phyloP scores from a whole-genome alignment of 495 filamentous ascomycete genomes.

The Daldinia vernicosa region DNA sequence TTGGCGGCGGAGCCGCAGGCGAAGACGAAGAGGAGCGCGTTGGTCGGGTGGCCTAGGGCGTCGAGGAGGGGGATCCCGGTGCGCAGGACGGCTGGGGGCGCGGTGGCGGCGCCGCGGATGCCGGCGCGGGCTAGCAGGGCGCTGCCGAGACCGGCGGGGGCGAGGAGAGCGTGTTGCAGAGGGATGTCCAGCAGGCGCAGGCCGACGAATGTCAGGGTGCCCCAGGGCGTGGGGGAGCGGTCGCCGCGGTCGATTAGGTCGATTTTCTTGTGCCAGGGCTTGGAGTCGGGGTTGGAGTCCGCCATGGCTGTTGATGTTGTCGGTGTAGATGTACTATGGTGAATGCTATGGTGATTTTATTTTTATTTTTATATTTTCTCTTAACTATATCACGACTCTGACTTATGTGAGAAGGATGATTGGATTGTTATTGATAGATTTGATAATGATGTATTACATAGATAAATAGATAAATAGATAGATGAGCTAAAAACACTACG shows the following conservation, averaged over 20 bases:
- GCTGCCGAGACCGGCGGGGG: conserved; percentile 34
- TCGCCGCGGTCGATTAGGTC: conserved; percentile 49
- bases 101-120: conserved; percentile 10
- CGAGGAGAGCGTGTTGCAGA: conserved; percentile 65
- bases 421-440: no score
- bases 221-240: conserved; percentile 56
- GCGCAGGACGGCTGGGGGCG: conserved; percentile 42
- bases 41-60: conserved; percentile 35
- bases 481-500: no score
- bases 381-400: background rate
- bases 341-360: background rate
- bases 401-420: no score
- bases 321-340: background rate
- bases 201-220: conserved; percentile 64
- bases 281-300: background rate
- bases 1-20: conserved; percentile 59
- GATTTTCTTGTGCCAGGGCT: conserved; percentile 10
- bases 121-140: conserved; percentile 35
- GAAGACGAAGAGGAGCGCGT: conserved; percentile 58
- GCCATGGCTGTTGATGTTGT: background rate
- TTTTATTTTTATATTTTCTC: background rate
- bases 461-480: no score
- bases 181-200: conserved; percentile 65
- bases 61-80: conserved; percentile 23
- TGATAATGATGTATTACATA: no score